phyloP scores from a whole-genome alignment of 495 filamentous ascomycete species.

The Aspergillus leporis region DNA sequence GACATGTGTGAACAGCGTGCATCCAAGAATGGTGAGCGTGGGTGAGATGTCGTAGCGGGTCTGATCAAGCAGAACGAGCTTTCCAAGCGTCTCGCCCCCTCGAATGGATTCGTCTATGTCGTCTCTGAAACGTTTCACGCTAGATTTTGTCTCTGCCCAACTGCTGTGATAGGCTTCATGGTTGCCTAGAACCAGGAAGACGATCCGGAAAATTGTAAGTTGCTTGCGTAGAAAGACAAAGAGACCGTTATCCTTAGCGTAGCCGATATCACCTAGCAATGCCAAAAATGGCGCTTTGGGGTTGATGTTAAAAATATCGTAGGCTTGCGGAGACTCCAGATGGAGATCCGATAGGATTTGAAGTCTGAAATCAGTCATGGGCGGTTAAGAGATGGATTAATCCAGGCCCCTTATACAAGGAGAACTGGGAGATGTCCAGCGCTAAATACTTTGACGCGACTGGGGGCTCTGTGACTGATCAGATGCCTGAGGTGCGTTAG shows the following conservation, averaged over 20 bases:
- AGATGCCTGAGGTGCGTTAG: no score
- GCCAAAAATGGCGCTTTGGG: slow-evolving; percentile 48
- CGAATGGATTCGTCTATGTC: slow-evolving; percentile 2
- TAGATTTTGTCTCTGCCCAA: slow-evolving; percentile 31
- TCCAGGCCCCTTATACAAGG: background rate
- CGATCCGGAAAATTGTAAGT: slow-evolving; percentile 35
- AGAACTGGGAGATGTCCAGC: background rate
- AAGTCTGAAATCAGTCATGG: slow-evolving; percentile 37
- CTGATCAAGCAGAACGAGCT: slow-evolving; percentile 45
- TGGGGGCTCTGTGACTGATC: background rate
- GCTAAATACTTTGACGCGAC: background rate
- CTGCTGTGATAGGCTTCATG: slow-evolving; percentile 47
- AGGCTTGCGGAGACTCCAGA: slow-evolving; percentile 45
- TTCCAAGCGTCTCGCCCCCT: slow-evolving; percentile 20
- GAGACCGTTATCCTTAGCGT: slow-evolving; percentile 34
- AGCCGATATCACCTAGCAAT: slow-evolving; percentile 56
- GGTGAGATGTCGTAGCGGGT: slow-evolving; percentile 35
- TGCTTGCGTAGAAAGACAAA: slow-evolving; percentile 40
- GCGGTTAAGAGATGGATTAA: background rate
- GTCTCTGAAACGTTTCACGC: slow-evolving; percentile 13
- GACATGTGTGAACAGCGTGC: slow-evolving; percentile 47
- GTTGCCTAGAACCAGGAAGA: slow-evolving; percentile 52
- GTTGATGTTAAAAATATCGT: slow-evolving; percentile 43
- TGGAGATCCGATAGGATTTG: slow-evolving; percentile 58
- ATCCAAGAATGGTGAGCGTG: slow-evolving; percentile 44